Percentiles rank a stretch among this genome's conserved stretches.
These are phyloP conservation scores for Coniosporium apollinis DNA, from an alignment of 495 filamentous ascomycete species.

Conservation along the genomic window DNA sequence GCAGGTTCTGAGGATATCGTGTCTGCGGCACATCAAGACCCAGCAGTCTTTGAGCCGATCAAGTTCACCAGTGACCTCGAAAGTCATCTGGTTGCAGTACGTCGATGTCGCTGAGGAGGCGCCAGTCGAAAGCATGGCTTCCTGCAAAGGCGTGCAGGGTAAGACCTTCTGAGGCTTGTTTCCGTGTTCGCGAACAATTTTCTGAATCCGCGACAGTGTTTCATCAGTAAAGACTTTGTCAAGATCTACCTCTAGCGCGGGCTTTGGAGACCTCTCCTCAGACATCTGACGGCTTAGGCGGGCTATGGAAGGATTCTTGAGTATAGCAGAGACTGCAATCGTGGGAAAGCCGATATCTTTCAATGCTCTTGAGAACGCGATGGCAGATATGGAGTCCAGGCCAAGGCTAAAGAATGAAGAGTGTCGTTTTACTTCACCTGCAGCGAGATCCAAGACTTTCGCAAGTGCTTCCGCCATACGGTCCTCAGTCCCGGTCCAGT, in stretches of 20 bases:
- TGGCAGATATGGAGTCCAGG: slow-evolving; percentile 68
- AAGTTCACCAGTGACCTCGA: slow-evolving; percentile 30
- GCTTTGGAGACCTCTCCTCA: slow-evolving; percentile 6
- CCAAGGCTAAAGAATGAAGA: slow-evolving; percentile 48
- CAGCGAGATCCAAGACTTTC: slow-evolving; percentile 29
- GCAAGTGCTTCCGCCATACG: slow-evolving; percentile 34
- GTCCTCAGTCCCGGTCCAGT: slow-evolving; percentile 24
- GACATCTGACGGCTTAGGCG: slow-evolving; percentile 27
- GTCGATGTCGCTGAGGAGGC: slow-evolving; percentile 13
- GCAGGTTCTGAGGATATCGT: slow-evolving; percentile 46
- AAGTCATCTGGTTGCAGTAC: slow-evolving; percentile 40
- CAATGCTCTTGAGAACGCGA: slow-evolving; percentile 41
- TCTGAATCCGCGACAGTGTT: slow-evolving; percentile 19
- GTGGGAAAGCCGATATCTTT: slow-evolving; percentile 24
- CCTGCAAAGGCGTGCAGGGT: slow-evolving; percentile 69
- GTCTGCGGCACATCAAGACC: slow-evolving; percentile 33
- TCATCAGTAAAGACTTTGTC: slow-evolving; percentile 20
- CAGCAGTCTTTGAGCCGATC: slow-evolving; percentile 28
- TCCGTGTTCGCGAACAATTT: slow-evolving; percentile 20
- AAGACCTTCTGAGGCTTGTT: slow-evolving; percentile 35
- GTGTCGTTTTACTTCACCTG: slow-evolving; percentile 26
- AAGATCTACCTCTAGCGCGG: slow-evolving; percentile 1
- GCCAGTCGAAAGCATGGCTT: slow-evolving; percentile 56
- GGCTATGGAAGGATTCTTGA: slow-evolving; percentile 41
- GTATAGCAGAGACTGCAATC: slow-evolving; percentile 43